phyloP scores from a whole-genome alignment of 306 rosid species.

The Rubus idaeus region DNA sequence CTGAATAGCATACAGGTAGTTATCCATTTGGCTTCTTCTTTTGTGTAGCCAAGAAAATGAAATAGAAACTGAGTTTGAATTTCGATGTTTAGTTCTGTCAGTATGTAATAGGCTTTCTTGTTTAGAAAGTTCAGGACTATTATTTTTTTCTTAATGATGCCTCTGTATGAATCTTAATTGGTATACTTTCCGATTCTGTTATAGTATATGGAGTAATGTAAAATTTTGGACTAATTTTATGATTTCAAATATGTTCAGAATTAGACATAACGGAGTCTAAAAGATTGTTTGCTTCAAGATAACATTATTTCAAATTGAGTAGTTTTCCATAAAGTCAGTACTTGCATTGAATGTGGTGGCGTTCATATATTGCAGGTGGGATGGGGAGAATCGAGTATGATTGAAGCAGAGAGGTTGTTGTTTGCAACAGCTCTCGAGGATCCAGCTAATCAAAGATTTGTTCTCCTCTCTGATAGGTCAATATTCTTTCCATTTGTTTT shows the following conservation, averaged over 20 bases:
- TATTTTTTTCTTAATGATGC: too few relatives aligned
- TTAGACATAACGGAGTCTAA: not conserved
- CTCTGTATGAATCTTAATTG: not conserved
- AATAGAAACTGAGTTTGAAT: not conserved
- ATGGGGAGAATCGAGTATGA: conserved; percentile 62
- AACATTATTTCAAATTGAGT: too few relatives aligned
- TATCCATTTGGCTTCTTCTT: not conserved
- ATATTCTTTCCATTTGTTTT: conserved; percentile 6
- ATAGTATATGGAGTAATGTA: not conserved
- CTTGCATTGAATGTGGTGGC: not conserved
- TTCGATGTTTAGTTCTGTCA: not conserved
- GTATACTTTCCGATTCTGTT: not conserved
- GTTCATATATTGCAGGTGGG: conserved; percentile 35
- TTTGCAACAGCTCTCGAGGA: conserved; percentile 68
- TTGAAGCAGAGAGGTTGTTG: conserved; percentile 48
- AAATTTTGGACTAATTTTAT: not conserved
- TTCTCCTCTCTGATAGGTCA: conserved; percentile 93
- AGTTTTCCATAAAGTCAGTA: not conserved
- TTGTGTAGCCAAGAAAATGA: not conserved
- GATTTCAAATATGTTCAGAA: not conserved
- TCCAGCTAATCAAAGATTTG: conserved; percentile 91
- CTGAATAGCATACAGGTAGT: conserved; percentile 41
- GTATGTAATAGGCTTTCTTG: too few relatives aligned
- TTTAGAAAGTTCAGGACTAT: too few relatives aligned
- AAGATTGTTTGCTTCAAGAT: not conserved